Conservation (phyloP, 345 rosid species). For the Mercurialis annua region DNA sequence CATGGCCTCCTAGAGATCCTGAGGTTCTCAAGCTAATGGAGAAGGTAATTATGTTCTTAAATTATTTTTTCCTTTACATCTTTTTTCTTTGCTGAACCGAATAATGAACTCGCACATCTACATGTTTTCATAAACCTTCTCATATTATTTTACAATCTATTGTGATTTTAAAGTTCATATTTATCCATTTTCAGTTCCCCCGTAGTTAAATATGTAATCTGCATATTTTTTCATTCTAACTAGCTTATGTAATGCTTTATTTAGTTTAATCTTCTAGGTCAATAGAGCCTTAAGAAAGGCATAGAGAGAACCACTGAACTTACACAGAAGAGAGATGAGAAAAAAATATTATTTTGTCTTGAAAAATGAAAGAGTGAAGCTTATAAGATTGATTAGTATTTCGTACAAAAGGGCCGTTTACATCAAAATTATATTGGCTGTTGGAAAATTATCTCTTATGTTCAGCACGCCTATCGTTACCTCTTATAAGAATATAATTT, state of each 20-base stretch:
- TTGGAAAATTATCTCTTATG: background rate
- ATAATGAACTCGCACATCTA: background rate
- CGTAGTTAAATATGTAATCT: background rate
- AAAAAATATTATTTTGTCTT: background rate
- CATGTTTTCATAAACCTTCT: background rate
- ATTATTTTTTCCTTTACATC: slow-evolving; percentile 1
- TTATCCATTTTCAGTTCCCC: slow-evolving; percentile 7
- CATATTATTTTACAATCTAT: background rate
- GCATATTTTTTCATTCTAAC: background rate
- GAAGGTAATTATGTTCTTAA: slow-evolving; percentile 37
- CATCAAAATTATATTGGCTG: background rate
- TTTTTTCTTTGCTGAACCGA: background rate
- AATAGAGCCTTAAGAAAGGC: background rate
- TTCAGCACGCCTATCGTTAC: background rate
- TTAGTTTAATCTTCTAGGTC: background rate
- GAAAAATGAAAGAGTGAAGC: background rate
- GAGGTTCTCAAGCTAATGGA: slow-evolving; percentile 69
- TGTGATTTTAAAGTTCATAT: background rate
- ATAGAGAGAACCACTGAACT: background rate
- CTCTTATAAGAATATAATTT: background rate
- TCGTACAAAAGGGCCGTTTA: background rate
- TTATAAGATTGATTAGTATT: background rate
- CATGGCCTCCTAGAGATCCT: slow-evolving; percentile 83
- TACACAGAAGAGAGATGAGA: background rate
- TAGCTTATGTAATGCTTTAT: background rate